Evolutionary conservation across 2,329 filamentous ascomycete species (phyloP), one percentile per base, ranked within the genome.

Genomic region (Aurifilum marmelostoma): DNA sequence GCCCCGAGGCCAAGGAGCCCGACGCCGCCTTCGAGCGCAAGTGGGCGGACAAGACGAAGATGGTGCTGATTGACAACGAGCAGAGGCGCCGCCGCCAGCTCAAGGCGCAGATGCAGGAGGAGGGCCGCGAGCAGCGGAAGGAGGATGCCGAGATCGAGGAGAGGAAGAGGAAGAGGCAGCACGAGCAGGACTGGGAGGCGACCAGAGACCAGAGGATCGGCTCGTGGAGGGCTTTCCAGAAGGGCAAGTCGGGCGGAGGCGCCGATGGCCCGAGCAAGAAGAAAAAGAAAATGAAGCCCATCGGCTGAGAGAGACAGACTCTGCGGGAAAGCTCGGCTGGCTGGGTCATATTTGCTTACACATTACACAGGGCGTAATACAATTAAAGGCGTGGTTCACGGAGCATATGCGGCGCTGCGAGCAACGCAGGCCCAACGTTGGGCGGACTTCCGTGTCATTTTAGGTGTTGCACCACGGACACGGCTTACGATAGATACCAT

Each of bases 101-200:
- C 78, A 97, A 97, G 83, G 96, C 92, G 54, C 92, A 96, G 84
- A 91, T 99, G 90, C 93, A 97, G 80, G 96, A 99, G 80, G 95
- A 99, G 80, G 96, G 96, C 8, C 86, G 96, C 67, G 91, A 96
- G 83, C 90, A 97, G 85, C 88, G 89, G 77, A 92, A 91, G 78
- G 90, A 90, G 75, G 96, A 99, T 29, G 92, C 94, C 74, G 95
- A 97, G 81, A 71, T 92, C 12, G 93, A 95, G 75, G 87, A 87
- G 74, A 84, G 92, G 75, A 95, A 94, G 82, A 87, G 92, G 74
- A 95, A 95, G 87, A 87, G 96, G 70, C 94, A 98, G 77, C 93
- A 96, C 79, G 94, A 98, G 73, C 89, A 96, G 82, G 92, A 94
- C 72, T 99, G 96, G 96, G 96, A 99, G 83, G 90, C 92, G 76